phyloP scores from a whole-genome alignment of 1,284 basidiomycete species.

The Ustanciosporium gigantosporum region DNA sequence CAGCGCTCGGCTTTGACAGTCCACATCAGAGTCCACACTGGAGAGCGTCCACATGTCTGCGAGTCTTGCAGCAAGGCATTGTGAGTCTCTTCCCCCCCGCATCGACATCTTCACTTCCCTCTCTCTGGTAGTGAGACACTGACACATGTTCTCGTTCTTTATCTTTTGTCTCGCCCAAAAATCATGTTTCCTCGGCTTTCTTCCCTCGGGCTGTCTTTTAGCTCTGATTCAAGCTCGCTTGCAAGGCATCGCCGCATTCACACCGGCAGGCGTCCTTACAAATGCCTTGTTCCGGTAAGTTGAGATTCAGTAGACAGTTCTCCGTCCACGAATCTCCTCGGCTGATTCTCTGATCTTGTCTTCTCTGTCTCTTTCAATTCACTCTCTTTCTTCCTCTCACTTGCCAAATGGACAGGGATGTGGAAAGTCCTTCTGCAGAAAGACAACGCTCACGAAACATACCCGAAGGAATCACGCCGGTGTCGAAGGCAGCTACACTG shows the following conservation, averaged over 20 bases:
- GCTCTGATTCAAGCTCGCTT: conserved; percentile 66
- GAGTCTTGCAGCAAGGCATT: conserved; percentile 65
- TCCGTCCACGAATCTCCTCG: not conserved
- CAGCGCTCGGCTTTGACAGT: conserved; percentile 72
- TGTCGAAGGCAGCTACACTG: conserved; percentile 16
- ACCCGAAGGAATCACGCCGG: conserved; percentile 56
- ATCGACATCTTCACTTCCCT: too few species aligned
- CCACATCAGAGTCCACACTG: conserved; percentile 79
- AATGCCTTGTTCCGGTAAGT: conserved; percentile 52
- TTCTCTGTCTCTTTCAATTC: not conserved
- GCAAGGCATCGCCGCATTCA: conserved; percentile 76
- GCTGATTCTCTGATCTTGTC: not conserved
- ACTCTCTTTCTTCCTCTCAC: too few species aligned
- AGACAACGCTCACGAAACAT: conserved; percentile 64
- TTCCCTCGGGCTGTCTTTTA: not conserved
- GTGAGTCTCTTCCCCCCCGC: conserved; percentile 11
- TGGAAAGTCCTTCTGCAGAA: conserved; percentile 59
- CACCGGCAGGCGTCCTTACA: conserved; percentile 62
- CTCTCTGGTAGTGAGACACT: too few species aligned
- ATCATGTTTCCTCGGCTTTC: not conserved
- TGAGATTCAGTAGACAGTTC: not conserved
- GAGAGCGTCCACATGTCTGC: conserved; percentile 78
- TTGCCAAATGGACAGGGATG: too few species aligned
- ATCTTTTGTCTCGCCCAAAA: too few species aligned
- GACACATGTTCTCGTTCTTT: too few species aligned